These are phyloP conservation scores for Ophiostoma montium DNA, from an alignment of 2,329 filamentous ascomycete genomes.

Conservation along the genomic window DNA sequence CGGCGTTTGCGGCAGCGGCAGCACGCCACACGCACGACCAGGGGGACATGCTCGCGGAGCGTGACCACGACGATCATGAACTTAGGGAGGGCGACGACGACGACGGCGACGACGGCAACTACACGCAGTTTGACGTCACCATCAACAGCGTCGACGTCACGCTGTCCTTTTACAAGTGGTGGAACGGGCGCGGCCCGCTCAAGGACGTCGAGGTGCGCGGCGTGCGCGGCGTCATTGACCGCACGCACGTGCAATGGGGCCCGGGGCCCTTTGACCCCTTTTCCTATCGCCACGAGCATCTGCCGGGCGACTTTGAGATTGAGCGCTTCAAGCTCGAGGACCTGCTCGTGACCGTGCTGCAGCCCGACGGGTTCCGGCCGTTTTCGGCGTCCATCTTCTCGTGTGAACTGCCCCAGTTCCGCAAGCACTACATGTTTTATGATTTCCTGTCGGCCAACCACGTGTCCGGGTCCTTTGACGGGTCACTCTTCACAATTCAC, in stretches of 20 bases:
- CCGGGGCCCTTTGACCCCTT: slow-evolving; percentile 62
- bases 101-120: slow-evolving; percentile 71
- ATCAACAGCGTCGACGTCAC: slow-evolving; percentile 95
- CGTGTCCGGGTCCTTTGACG: slow-evolving; percentile 90
- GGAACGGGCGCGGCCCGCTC: slow-evolving; percentile 86
- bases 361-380: slow-evolving; percentile 81
- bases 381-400: slow-evolving; percentile 93
- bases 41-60: neutral
- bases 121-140: slow-evolving; percentile 92
- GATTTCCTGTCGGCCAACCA: slow-evolving; percentile 91
- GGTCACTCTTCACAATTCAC: slow-evolving; percentile 93
- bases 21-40: slow-evolving; percentile 26
- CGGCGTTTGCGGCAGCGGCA: slow-evolving; percentile 73
- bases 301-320: slow-evolving; percentile 90
- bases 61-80: slow-evolving; percentile 22
- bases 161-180: slow-evolving; percentile 95
- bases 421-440: slow-evolving; percentile 97
- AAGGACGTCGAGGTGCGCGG: slow-evolving; percentile 90
- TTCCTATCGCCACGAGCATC: slow-evolving; percentile 74
- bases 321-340: slow-evolving; percentile 96
- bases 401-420: slow-evolving; percentile 79
- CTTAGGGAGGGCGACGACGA: too few species aligned
- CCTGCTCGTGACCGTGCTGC: slow-evolving; percentile 76
- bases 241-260: slow-evolving; percentile 66
- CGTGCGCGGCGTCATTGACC: slow-evolving; percentile 80